phyloP scores from a whole-genome alignment of 2,329 filamentous ascomycete species.

The Pseudodiploospora longispora region DNA sequence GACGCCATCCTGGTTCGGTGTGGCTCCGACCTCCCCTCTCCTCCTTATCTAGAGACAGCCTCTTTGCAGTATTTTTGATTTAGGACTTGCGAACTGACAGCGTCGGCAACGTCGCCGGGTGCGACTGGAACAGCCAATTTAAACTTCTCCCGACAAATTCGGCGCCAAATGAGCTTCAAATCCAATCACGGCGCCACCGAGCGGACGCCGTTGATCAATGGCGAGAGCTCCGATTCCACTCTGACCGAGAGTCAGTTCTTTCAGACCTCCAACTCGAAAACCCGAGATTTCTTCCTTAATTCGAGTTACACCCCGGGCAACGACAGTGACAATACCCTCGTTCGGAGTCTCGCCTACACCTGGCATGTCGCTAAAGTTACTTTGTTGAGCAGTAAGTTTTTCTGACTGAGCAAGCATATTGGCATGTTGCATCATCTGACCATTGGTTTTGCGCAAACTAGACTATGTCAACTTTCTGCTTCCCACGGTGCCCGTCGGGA shows the following conservation, averaged over 20 bases:
- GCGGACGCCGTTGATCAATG: slow-evolving; percentile 35
- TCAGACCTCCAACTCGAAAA: slow-evolving; percentile 13
- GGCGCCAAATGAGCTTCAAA: slow-evolving; percentile 4
- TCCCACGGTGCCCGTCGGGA: slow-evolving; percentile 65
- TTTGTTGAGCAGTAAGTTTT: slow-evolving; percentile 47
- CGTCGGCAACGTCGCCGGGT: no score
- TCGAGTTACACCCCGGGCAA: slow-evolving; percentile 42
- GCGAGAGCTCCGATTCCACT: slow-evolving; percentile 20
- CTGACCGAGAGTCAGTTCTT: slow-evolving; percentile 13
- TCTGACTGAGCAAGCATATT: not conserved
- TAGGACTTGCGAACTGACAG: no score
- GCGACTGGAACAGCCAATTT: slow-evolving; percentile 14
- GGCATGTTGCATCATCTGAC: not conserved
- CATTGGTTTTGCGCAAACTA: slow-evolving; percentile 16
- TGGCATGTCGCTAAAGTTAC: slow-evolving; percentile 52
- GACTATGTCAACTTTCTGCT: slow-evolving; percentile 63
- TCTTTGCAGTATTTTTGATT: no score
- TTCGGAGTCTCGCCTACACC: slow-evolving; percentile 38
- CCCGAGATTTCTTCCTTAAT: slow-evolving; percentile 40
- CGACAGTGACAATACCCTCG: slow-evolving; percentile 36
- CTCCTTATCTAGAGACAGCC: no score
- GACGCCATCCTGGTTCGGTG: no score
- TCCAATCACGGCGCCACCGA: slow-evolving; percentile 22
- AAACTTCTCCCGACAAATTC: slow-evolving; percentile 12
- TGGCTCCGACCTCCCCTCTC: no score